These are phyloP conservation scores for Ceratobasidium sp. DNA, from an alignment of 1,284 basidiomycete genomes.

Conservation along the genomic window DNA sequence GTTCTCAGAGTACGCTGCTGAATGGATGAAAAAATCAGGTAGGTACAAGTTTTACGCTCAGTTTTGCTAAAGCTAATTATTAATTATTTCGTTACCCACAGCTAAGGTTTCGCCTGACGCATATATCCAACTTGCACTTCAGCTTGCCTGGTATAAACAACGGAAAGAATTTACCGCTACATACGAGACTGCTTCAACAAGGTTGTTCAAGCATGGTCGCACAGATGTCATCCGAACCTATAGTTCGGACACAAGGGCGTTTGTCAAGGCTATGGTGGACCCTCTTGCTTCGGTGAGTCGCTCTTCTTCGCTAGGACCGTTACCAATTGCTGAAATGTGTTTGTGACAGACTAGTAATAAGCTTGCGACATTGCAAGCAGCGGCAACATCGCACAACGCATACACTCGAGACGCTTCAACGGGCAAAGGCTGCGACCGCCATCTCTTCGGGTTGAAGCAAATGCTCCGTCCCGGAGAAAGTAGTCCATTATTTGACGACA, in stretches of 20 bases:
- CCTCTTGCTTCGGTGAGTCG: constrained; percentile 60
- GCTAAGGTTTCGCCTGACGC: constrained; percentile 87
- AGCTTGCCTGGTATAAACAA: constrained; percentile 89
- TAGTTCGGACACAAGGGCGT: constrained; percentile 79
- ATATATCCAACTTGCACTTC: constrained; percentile 92
- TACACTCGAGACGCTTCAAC: constrained; percentile 84
- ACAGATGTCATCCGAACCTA: constrained; percentile 92
- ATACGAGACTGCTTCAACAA: constrained; percentile 94
- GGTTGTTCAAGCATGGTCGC: constrained; percentile 89
- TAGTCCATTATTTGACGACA: constrained; percentile 76
- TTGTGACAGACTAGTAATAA: constrained; percentile 52
- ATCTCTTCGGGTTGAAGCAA: constrained; percentile 86
- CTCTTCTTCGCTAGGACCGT: neutral
- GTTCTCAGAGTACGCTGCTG: constrained; percentile 87
- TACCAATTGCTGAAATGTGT: neutral
- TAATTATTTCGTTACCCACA: constrained; percentile 49
- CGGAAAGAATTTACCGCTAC: constrained; percentile 86
- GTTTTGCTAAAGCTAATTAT: constrained; percentile 17
- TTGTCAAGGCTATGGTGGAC: constrained; percentile 81
- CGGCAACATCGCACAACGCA: constrained; percentile 76
- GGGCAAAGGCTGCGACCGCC: constrained; percentile 91
- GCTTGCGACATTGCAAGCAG: constrained; percentile 64
- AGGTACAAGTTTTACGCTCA: constrained; percentile 51
- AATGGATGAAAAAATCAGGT: constrained; percentile 90
- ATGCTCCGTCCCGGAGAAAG: constrained; percentile 65